A percentile compares a stretch with the other conserved stretches of the same genome.
phyloP scores from a whole-genome alignment of 768 basidiomycete genomes.

The Pisolithus marmoratus region DNA sequence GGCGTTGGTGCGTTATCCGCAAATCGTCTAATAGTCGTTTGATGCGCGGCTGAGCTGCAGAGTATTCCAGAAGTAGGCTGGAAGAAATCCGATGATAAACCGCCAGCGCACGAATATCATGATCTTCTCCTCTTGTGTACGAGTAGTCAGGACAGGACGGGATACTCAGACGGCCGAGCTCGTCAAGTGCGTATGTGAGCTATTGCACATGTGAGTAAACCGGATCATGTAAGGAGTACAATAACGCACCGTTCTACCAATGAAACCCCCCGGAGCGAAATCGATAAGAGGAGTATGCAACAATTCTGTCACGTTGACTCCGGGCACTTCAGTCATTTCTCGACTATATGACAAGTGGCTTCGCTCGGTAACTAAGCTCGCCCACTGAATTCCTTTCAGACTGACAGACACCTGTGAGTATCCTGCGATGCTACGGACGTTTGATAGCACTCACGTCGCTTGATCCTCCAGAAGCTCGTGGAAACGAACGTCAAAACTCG shows the following conservation, averaged over 20 bases:
- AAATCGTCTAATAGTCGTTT: constrained; percentile 13
- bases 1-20: constrained; percentile 8
- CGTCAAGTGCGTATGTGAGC: constrained; percentile 26
- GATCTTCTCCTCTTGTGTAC: background rate
- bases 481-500: constrained; percentile 15
- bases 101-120: constrained; percentile 14
- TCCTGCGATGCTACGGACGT: background rate
- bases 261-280: constrained; percentile 19
- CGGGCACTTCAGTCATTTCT: background rate
- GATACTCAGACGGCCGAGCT: constrained; percentile 17
- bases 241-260: constrained; percentile 24
- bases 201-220: constrained; percentile 6
- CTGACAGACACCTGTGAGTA: background rate
- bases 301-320: constrained; percentile 15
- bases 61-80: constrained; percentile 28
- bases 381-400: constrained; percentile 3
- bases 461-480: constrained; percentile 19
- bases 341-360: background rate
- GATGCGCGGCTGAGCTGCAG: constrained; percentile 20
- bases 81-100: constrained; percentile 26
- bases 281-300: constrained; percentile 18
- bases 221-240: background rate
- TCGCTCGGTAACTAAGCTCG: background rate
- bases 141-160: constrained; percentile 1
- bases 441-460: constrained; percentile 10